Base-by-base conservation (phyloP, 2,329 filamentous ascomycete species). In the Fusarium humuli region DNA sequence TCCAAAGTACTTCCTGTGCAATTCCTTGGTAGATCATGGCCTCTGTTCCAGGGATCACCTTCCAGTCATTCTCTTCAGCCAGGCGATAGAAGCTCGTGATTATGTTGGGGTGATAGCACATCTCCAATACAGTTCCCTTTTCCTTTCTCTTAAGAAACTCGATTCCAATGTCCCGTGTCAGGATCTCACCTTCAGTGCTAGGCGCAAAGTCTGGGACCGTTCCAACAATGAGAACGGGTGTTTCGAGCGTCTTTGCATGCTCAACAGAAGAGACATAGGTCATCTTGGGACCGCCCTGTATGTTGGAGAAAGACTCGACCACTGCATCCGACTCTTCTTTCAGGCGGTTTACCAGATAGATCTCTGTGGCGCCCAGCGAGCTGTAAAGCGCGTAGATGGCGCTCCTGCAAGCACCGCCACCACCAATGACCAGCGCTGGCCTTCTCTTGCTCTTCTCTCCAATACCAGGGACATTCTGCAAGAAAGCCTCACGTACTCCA, bases 371-470 rank as follows among this genome's bases (percentile, higher is more conserved):
- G 8, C 32, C 34, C 9, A 57, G 20, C 16, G 45, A 50, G 6
- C 41, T 57, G 23, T 50, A 18, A 2, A 57, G 16, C 18, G 44
- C 44, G 27, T 50, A 57, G 5, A 57, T 20, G 16, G 54, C 54
- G 16, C 54, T 57, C 5, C 54, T 49, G 12, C 44, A 49, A 10
- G 54, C 54, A 30, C 54, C 54, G n/a, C 54, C 54, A n/a, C 44
- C 54, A 1, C 54, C 54, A n/a, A 57, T 42, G 11, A 57, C 54
- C 5, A 57, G 30, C 6, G 54, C 44, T 5, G 54, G 32, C 14
- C 23, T 49, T n/a, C 45, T 32, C 7, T 22, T 22, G 12, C 44
- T 50, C 6, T 12, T 27, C 8, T 50, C 4, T 9, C 5, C 12
- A 29, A 50, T 22, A 5, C n/a, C 32, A 3, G 44, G 32, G 20